Evolutionary conservation across 2,329 filamentous ascomycete genomes (phyloP), one percentile per base, ranked within the genome.

Genomic region (Monosporascus sp.): DNA sequence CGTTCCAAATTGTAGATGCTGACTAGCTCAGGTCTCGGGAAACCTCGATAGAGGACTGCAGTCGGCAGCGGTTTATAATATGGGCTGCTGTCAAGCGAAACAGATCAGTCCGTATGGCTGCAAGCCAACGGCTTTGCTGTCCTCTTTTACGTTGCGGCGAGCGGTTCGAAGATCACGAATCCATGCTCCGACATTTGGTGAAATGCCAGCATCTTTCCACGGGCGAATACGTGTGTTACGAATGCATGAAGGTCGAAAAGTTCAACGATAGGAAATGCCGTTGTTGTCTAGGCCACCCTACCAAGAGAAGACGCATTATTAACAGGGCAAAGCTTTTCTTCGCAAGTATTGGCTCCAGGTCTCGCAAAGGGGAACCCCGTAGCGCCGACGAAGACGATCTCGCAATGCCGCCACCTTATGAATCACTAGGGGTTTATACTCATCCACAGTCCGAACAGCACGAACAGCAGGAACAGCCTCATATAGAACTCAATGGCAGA

Each of bases 51-150:
- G 73, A 80, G 55, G 77, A 80, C 60, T 82, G 80, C 61, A 76
- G 76, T 20, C 71, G 77, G 45, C 73, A 82, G 60, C 71, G 76
- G 53, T 83, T 83, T 66, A 76, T 83, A 59, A 77, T 79, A 50
- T 83, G 80, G 80, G 76, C 74, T 36, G 80, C 80, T 46, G 72
- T 81, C 57, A 77, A 79, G 64, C 78, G 79, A 60, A 83, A 82
- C 66, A 71, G 69, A 31, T 79, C 73, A 51, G 56, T 65, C 43
- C 73, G 71, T 51, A 79, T 81, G 72, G 74, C 73, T 8, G 62
- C 70, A 24, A 72, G 71, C 59, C 76, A 82, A 57, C 75, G 72
- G 53, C 68, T 78, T 40, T 74, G 76, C 58, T 83, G 80, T 55
- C 80, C 80, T 17, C 67, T 83, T 56, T 62, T 81, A 40, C 72